Conservation (phyloP, 164 flowering plant genomes). For the Nelumbo lutea region DNA sequence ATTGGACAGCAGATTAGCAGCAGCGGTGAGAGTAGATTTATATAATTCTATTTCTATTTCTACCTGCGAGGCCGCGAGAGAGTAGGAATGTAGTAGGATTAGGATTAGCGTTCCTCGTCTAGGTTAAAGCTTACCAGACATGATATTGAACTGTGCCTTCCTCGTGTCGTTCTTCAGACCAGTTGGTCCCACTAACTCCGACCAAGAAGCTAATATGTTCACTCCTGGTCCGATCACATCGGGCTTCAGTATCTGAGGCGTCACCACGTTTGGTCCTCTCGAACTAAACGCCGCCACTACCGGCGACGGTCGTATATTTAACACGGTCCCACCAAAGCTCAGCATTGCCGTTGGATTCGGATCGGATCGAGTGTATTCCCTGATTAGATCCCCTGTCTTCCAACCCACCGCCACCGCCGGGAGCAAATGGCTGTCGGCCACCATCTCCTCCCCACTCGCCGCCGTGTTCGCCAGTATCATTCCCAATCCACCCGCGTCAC, state of each 20-base stretch:
- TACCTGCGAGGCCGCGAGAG: too few species aligned
- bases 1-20: too few species aligned
- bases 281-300: conserved; percentile 73
- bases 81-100: too few species aligned
- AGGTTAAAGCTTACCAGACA: conserved; percentile 43
- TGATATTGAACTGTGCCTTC: conserved; percentile 51
- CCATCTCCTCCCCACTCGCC: conserved; percentile 58
- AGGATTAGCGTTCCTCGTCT: too few species aligned
- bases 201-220: conserved; percentile 50
- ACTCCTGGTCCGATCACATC: conserved; percentile 44
- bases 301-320: conserved; percentile 59
- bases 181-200: conserved; percentile 45
- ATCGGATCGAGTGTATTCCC: conserved; percentile 31
- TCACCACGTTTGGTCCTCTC: conserved; percentile 59
- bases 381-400: conserved; percentile 38
- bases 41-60: too few species aligned
- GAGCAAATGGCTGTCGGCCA: conserved; percentile 57
- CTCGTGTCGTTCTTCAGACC: conserved; percentile 43
- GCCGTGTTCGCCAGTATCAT: conserved; percentile 69
- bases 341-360: conserved; percentile 48
- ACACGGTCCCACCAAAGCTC: conserved; percentile 54
- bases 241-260: conserved; percentile 60
- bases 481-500: conserved; percentile 57
- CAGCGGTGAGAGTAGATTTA: too few species aligned
- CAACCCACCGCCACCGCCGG: conserved; percentile 67